Evolutionary conservation across 75 land plant species (phyloP), one percentile per base, ranked within the genome.

Genomic region (Chamaecyparis obtusa): DNA sequence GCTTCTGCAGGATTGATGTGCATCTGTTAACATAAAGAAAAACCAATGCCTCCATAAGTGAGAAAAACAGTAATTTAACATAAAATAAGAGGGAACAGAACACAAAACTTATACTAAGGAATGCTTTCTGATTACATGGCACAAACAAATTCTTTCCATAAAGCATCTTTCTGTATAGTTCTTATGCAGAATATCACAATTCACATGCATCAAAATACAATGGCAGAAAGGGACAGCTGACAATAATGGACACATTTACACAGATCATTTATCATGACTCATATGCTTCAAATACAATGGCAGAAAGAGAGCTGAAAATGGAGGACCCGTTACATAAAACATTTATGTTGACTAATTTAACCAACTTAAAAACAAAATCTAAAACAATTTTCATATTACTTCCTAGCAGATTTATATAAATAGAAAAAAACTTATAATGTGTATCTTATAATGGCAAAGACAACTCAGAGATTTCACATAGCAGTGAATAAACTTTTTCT

Each of bases 1-100:
- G 96, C 95, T 32, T 93, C 93, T 4, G 94, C 88, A 77, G 96
- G 93, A 88, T 92, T 92, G 3, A 85, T 86, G 85, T 96, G 94
- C 91, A 94, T 94, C 99, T 97, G 91, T 88, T 33, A 46, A 33
- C 74, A 86, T 7, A 49, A 64, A 35, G 1, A 0, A 54, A 36
- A n/a, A 6, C 30, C 16, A 9, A 19, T 56, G 27, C 33, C 36
- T 36, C 86, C 11, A n/a, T 43, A 51, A 43, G 13, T 13, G 1
- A 46, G 41, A 44, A 81, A 43, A 81, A 44, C 83, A 81, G 83
- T 11, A 43, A n/a, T 11, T 44, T 44, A 81, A 81, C 3, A 81
- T 27, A 9, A n/a, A 3, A 27, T 27, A 81, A 79, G n/a, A 46
- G 5, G 30, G 11, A 81, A 1, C 51, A 81, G 48, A 81, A 46